Conservation (phyloP, 2,329 filamentous ascomycete genomes). For the Neodidymelliopsis sp. region DNA sequence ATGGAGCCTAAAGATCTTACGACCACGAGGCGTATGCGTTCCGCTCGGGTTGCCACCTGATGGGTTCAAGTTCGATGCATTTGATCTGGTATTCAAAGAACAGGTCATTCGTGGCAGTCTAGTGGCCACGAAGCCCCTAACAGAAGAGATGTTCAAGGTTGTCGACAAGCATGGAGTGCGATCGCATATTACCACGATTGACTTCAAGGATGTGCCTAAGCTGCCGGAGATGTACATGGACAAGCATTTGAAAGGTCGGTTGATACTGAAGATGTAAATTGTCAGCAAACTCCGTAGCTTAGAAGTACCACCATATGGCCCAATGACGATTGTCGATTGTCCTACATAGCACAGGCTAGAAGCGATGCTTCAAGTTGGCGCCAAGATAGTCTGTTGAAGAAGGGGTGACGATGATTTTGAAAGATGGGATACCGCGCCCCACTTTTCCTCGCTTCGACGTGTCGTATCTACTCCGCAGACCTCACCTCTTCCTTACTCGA, state of each 20-base stretch:
- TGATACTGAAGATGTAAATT: constrained; percentile 2
- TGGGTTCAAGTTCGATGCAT: constrained; percentile 13
- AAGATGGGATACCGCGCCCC: background rate
- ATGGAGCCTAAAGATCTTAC: constrained; percentile 21
- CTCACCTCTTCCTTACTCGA: background rate
- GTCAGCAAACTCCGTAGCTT: too few species aligned
- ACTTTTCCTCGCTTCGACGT: background rate
- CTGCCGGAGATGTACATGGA: constrained; percentile 3
- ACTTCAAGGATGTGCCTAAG: background rate
- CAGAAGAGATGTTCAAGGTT: background rate
- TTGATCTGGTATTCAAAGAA: constrained; percentile 14
- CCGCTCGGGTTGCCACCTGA: constrained; percentile 18
- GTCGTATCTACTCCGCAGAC: background rate
- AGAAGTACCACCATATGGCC: too few species aligned
- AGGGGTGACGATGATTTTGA: background rate
- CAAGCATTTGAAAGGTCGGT: background rate
- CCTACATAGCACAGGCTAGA: too few species aligned
- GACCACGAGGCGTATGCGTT: constrained; percentile 15
- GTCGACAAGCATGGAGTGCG: background rate
- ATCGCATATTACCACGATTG: background rate
- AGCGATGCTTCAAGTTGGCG: too few species aligned
- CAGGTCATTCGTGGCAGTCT: constrained; percentile 2
- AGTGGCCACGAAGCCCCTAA: background rate
- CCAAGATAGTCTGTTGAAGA: background rate
- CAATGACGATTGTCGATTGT: too few species aligned